phyloP scores from a whole-genome alignment of 2,329 filamentous ascomycete species.

The Fusarium nematophilum region DNA sequence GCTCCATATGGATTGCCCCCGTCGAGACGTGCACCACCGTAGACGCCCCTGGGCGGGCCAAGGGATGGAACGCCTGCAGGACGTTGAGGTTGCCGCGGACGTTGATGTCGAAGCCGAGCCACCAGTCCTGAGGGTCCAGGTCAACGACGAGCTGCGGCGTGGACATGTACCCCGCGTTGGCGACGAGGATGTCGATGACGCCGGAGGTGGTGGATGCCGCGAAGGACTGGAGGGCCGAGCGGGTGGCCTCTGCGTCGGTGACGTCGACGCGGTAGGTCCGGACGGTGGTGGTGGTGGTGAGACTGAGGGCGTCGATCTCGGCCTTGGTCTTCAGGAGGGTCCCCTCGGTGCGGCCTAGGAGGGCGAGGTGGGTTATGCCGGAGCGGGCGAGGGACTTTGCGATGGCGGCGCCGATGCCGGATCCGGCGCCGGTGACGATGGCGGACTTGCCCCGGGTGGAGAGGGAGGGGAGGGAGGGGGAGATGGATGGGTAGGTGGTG shows the following conservation, averaged over 20 bases:
- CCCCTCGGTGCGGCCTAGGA: conserved; percentile 53
- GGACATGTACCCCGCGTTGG: conserved; percentile 46
- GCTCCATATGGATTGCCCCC: conserved; percentile 37
- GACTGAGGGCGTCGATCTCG: conserved; percentile 53
- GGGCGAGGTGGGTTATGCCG: conserved; percentile 50
- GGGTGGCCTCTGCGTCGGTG: conserved; percentile 37
- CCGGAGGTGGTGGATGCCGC: conserved; percentile 36
- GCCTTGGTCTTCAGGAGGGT: conserved; percentile 46
- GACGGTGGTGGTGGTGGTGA: conserved; percentile 65
- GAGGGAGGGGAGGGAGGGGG: conserved; percentile 48
- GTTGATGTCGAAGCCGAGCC: conserved; percentile 45
- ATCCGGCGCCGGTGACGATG: conserved; percentile 73
- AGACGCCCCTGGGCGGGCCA: conserved; percentile 42
- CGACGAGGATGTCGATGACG: conserved; percentile 52
- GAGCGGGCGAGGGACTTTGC: conserved; percentile 65
- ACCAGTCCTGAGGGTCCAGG: conserved; percentile 39
- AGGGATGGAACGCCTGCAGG: conserved; percentile 41
- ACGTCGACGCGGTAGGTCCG: conserved; percentile 49
- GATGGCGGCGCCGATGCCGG: conserved; percentile 72
- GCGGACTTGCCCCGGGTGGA: conserved; percentile 60
- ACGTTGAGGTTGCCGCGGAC: conserved; percentile 46
- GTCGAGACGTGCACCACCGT: conserved; percentile 41
- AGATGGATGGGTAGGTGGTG: conserved; percentile 47
- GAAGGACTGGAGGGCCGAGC: conserved; percentile 29
- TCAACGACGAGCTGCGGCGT: conserved; percentile 20